Evolutionary conservation across 805 yeast species (phyloP).

Genomic region (Grigorovia humatica): DNA sequence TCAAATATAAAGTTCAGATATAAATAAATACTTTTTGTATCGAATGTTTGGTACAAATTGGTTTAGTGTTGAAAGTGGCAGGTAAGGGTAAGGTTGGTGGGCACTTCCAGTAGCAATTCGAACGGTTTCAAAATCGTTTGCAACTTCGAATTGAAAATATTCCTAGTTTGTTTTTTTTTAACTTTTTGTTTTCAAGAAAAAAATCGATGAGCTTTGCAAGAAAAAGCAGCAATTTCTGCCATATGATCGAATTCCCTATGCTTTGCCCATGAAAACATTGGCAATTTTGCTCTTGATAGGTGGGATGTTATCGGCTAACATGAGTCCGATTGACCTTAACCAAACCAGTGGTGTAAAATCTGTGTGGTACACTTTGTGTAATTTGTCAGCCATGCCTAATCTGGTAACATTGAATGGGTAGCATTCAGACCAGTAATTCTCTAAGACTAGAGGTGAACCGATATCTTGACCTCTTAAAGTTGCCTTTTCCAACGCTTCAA

Average conservation of each 20-base stretch:
- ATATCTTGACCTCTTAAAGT: conserved; percentile 74
- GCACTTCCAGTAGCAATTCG: background rate
- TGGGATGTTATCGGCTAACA: conserved; percentile 50
- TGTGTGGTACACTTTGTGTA: conserved; percentile 77
- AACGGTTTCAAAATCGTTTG: too few relatives aligned
- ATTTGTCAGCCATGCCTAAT: conserved; percentile 82
- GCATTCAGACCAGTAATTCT: conserved; percentile 77
- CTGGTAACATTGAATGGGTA: conserved; percentile 71
- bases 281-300: conserved; percentile 64
- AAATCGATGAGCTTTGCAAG: too few relatives aligned
- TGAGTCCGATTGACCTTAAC: conserved; percentile 67
- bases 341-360: conserved; percentile 65
- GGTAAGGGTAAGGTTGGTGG: background rate
- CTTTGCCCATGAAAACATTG: conserved; percentile 36
- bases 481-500: conserved; percentile 60
- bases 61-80: background rate
- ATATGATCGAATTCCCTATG: background rate
- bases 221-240: too few relatives aligned
- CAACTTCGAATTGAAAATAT: too few relatives aligned
- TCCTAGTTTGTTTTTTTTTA: too few relatives aligned
- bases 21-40: background rate
- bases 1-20: background rate
- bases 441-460: conserved; percentile 70
- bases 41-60: background rate
- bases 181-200: too few relatives aligned